phyloP scores from a whole-genome alignment of 106 monocot genomes.

The Dioscorea zingiberensis region DNA sequence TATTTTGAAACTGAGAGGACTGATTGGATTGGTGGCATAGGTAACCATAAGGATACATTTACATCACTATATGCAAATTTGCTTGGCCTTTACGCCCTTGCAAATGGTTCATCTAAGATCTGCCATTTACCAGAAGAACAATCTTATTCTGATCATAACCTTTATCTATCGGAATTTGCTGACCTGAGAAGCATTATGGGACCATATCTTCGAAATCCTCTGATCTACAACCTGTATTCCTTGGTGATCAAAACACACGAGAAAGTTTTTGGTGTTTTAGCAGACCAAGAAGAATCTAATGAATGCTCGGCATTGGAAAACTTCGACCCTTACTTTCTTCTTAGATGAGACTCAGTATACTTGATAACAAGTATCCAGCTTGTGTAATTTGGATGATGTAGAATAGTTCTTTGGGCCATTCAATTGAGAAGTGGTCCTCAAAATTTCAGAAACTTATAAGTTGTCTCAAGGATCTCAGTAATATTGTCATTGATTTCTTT shows the following conservation, averaged over 20 bases:
- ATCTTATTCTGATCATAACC: not conserved
- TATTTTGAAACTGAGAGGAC: constrained; percentile 27
- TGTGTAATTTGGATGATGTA: too few species aligned
- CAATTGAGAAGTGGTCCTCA: too few species aligned
- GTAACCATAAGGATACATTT: constrained; percentile 94
- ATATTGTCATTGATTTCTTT: too few species aligned
- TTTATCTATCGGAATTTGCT: constrained; percentile 24
- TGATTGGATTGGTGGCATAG: constrained; percentile 94
- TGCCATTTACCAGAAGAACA: not conserved
- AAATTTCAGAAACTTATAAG: too few species aligned
- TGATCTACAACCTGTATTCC: constrained; percentile 60
- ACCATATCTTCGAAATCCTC: constrained; percentile 81
- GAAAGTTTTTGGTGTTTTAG: constrained; percentile 13
- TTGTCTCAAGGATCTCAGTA: too few species aligned
- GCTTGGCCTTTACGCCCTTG: constrained; percentile 67
- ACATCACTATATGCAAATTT: constrained; percentile 63
- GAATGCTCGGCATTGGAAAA: constrained; percentile 27
- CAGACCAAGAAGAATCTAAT: not conserved
- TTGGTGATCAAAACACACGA: constrained; percentile 39
- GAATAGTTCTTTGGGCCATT: too few species aligned
- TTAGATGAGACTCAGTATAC: constrained; percentile 26
- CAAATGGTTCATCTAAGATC: constrained; percentile 7
- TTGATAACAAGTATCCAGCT: too few species aligned
- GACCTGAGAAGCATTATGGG: constrained; percentile 30
- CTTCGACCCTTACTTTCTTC: constrained; percentile 92